phyloP scores from a whole-genome alignment of 176 grass and related monocot genomes.

The Oropetium thomaeum region DNA sequence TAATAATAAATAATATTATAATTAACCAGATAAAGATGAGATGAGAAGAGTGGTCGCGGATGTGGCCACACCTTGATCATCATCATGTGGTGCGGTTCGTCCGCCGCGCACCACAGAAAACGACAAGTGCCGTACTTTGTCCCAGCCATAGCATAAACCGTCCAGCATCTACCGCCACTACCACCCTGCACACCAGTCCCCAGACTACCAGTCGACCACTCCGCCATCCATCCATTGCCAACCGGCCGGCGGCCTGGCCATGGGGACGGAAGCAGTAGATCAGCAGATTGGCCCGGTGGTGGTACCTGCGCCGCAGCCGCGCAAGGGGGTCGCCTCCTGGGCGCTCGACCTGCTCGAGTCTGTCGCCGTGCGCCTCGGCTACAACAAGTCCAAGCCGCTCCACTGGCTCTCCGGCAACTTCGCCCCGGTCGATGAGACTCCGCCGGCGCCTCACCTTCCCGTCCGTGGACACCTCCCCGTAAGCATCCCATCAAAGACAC shows the following conservation, averaged over 20 bases:
- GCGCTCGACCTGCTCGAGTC: slow-evolving; percentile 70
- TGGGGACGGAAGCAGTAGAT: slow-evolving; percentile 39
- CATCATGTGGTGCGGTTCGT: no score
- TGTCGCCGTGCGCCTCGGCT: slow-evolving; percentile 49
- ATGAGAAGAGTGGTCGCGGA: no score
- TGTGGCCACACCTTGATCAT: neutral
- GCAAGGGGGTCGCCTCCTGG: slow-evolving; percentile 60
- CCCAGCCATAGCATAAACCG: neutral
- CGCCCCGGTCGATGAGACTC: slow-evolving; percentile 83
- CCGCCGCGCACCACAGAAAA: neutral
- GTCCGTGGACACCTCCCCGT: slow-evolving; percentile 78
- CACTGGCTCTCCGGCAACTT: slow-evolving; percentile 91
- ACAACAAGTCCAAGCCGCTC: slow-evolving; percentile 55
- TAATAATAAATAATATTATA: no score
- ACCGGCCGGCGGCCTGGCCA: no score
- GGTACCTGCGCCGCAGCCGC: slow-evolving; percentile 52
- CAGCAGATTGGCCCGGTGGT: slow-evolving; percentile 17
- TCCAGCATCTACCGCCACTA: neutral
- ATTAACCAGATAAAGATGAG: no score
- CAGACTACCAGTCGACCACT: no score
- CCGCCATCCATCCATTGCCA: no score
- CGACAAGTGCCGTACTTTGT: neutral
- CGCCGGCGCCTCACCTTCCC: slow-evolving; percentile 55
- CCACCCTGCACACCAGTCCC: no score
- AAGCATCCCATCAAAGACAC: neutral